phyloP scores from a whole-genome alignment of 2,329 filamentous ascomycete species.

The Lecanosticta acicola region DNA sequence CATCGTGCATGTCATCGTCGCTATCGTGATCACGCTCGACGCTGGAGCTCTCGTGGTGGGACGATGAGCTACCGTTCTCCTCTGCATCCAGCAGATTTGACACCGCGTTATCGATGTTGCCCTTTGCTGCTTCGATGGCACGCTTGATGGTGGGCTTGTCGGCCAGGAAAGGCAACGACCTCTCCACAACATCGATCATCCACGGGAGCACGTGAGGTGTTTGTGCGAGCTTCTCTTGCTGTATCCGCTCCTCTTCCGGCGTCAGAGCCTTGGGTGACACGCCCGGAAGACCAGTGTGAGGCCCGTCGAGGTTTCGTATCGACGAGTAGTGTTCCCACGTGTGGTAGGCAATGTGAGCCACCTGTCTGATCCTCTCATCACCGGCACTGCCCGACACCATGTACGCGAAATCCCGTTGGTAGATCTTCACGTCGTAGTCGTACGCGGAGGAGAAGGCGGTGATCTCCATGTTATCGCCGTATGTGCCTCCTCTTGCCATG shows the following conservation, averaged over 20 bases:
- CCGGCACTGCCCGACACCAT: conserved; percentile 42
- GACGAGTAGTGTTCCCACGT: conserved; percentile 63
- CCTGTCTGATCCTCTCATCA: conserved; percentile 27
- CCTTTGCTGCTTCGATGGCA: conserved; percentile 49
- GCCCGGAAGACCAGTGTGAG: conserved; percentile 51
- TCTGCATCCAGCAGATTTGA: conserved; percentile 48
- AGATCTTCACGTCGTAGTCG: conserved; percentile 58
- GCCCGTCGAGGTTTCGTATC: conserved; percentile 55
- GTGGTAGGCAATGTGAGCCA: conserved; percentile 47
- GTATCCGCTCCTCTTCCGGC: conserved; percentile 38
- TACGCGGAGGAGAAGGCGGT: conserved; percentile 59
- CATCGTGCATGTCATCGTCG: conserved; percentile 44
- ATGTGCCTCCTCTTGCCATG: conserved; percentile 57
- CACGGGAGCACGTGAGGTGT: conserved; percentile 46
- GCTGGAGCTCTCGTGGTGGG: conserved; percentile 44
- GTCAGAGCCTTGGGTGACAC: conserved; percentile 38
- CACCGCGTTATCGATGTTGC: conserved; percentile 51
- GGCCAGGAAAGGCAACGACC: conserved; percentile 47
- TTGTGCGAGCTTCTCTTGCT: conserved; percentile 34
- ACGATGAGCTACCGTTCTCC: conserved; percentile 39
- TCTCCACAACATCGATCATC: conserved; percentile 51
- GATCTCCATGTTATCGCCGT: conserved; percentile 63
- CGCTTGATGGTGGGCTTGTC: conserved; percentile 49
- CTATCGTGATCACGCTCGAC: conserved; percentile 48
- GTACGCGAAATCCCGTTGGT: conserved; percentile 50